phyloP scores from a whole-genome alignment of 306 rosid species.

The Parietaria judaica region DNA sequence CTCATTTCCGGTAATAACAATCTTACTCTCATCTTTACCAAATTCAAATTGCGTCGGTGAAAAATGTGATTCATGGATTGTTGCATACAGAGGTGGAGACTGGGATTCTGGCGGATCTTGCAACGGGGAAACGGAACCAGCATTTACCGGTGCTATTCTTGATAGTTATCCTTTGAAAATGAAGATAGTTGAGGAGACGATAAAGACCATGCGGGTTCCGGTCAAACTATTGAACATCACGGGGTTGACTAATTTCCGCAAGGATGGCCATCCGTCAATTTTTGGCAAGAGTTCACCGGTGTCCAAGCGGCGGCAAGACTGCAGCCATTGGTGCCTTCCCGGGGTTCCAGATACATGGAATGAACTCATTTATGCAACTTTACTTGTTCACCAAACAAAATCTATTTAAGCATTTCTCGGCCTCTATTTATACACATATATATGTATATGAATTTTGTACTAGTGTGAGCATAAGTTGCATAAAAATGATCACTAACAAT shows the following conservation, averaged over 20 bases:
- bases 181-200: conserved; percentile 79
- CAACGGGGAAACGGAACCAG: conserved; percentile 78
- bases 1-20: conserved; percentile 73
- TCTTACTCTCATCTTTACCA: conserved; percentile 1
- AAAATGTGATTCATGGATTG: neutral
- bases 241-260: conserved; percentile 81
- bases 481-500: too few species aligned
- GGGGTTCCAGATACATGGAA: conserved; percentile 97
- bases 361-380: conserved; percentile 70
- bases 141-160: conserved; percentile 55
- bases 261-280: conserved; percentile 87
- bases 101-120: conserved; percentile 99
- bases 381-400: conserved; percentile 36
- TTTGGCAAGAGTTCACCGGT: conserved; percentile 39
- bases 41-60: conserved; percentile 1
- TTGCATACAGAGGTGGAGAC: conserved; percentile 70
- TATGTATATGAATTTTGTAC: too few species aligned
- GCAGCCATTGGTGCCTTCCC: conserved; percentile 98
- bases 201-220: conserved; percentile 62
- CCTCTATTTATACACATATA: too few species aligned
- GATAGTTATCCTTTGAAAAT: conserved; percentile 76
- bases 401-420: conserved; percentile 1
- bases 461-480: too few species aligned
- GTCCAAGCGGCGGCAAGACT: conserved; percentile 58
- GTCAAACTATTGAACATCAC: conserved; percentile 76